Evolutionary conservation across 768 basidiomycete species (phyloP), one percentile per base, ranked within the genome.

Genomic region (Amanita inopinata): DNA sequence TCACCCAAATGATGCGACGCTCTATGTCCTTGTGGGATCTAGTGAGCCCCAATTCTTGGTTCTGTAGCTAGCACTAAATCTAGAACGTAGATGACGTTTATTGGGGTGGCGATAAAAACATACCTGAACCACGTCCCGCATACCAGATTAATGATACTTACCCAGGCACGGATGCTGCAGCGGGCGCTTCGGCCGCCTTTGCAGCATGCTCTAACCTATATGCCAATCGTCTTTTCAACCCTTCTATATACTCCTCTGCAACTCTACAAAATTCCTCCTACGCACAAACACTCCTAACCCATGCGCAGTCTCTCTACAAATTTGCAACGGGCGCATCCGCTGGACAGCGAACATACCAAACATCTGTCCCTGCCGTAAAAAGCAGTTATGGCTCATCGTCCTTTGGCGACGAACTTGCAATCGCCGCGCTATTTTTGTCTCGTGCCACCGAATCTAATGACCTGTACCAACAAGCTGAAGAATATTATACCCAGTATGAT

Each of bases 141-240:
- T 92, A 76, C 62, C 77, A 80, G 51, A 78, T 96, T 50, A 91
- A 92, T 50, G 61, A 69, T 43, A 80, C 81, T 35, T 69, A 75
- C 40, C 89, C 92, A 0, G 93, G 92, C 34, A 96, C 93, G 0
- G 92, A 97, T 51, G 90, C 76, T 12, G 88, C 86, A 8, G 88
- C 92, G 0, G 73, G 77, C 33, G 76, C 84, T 4, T 78, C 92
- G 2, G 83, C 88, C 1, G 91, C 93, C 11, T 92, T 96, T 56
- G 74, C 92, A 9, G 76, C 91, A 0, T 90, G 87, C 52, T 83
- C 92, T 1, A 73, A 76, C 46, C 71, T 97, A 20, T 97, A 96
- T 53, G 69, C 77, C 47, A 70, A 71, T 51, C 69, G 66, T 47
- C 53, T 67, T 25, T 74, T 87, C 53, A 69, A 72, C 33, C 66